Base-by-base conservation (phyloP, 2,329 filamentous ascomycete genomes). In the Fusarium zealandicum region DNA sequence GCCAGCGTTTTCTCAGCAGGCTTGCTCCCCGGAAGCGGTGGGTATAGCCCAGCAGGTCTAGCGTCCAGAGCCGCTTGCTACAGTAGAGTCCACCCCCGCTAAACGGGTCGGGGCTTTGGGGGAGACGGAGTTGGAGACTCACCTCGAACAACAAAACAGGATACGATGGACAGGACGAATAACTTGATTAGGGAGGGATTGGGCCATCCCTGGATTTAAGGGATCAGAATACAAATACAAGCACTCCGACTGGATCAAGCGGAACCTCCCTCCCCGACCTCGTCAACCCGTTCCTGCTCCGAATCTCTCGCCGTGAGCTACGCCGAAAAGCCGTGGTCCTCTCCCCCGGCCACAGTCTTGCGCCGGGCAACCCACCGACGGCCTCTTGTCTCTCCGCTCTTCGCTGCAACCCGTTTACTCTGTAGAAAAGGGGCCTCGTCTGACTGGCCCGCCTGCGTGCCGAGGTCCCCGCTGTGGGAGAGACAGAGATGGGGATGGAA, bases 1-100 rank as follows among this genome's bases (percentile, higher is more conserved):
- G 59, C 53, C 51, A 36, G 61, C 50, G 31, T 65, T 68, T 68
- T 58, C 65, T 68, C 65, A 68, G 65, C 65, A 68, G 58, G 42
- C 49, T 55, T 58, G 37, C 32, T 57, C 48, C 58, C 61, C 64
- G 58, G 63, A 64, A 60, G 44, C 60, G 57, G 63, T n/a, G n/a
- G n/a, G n/a, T n/a, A n/a, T n/a, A n/a, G n/a, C n/a, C n/a, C n/a
- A n/a, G n/a, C 58, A 46, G 58, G 51, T 54, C 49, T 61, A 61
- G 59, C 50, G 53, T 35, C 48, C 58, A 32, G 20, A 31, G 25
- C 47, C 39, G 17, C 38, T 7, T 22, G 20, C 7, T 22, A 22
- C 5, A 5, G 6, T 33, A 28, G 39, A 35, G 57, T 63, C 59
- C 59, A 62, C 59, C 59, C 59, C 59, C 59, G 55, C 60, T 51